A percentile compares a stretch with the other conserved stretches of the same genome.
Evolutionary conservation across 2,329 filamentous ascomycete genomes (phyloP).

Genomic region (Clonostachys solani): DNA sequence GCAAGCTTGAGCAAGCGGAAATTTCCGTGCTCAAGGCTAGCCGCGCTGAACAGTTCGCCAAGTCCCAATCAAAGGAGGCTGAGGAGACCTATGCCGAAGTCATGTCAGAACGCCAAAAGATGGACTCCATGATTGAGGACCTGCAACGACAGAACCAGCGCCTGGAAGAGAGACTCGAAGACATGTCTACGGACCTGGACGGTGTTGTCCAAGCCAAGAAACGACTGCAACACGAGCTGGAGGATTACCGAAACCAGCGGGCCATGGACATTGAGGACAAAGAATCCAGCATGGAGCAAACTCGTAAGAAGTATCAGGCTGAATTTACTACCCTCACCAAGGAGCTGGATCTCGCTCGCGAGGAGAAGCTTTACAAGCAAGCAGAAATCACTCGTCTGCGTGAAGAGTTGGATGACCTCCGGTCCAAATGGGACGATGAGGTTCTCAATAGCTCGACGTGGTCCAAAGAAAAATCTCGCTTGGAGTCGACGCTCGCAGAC

Average conservation of each 20-base stretch:
- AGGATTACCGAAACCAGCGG: constrained; percentile 92
- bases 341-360: constrained; percentile 88
- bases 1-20: constrained; percentile 94
- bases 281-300: constrained; percentile 93
- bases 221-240: constrained; percentile 91
- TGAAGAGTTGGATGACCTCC: constrained; percentile 93
- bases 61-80: constrained; percentile 81
- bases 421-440: constrained; percentile 97
- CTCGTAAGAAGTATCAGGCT: constrained; percentile 92
- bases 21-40: constrained; percentile 90
- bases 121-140: constrained; percentile 84
- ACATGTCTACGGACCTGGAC: constrained; percentile 85
- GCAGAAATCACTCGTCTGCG: constrained; percentile 82
- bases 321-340: constrained; percentile 87
- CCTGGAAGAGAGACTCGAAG: constrained; percentile 86
- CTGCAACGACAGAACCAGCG: constrained; percentile 85
- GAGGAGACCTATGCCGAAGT: constrained; percentile 88
- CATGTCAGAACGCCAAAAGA: constrained; percentile 88
- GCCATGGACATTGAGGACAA: constrained; percentile 97
- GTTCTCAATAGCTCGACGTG: constrained; percentile 96
- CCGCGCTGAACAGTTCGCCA: constrained; percentile 91
- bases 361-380: constrained; percentile 82
- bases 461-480: constrained; percentile 93
- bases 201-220: constrained; percentile 85
- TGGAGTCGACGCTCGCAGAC: constrained; percentile 86